These are phyloP conservation scores for Fusarium pseudocircinatum DNA, from an alignment of 2,329 filamentous ascomycete species.

Conservation along the genomic window DNA sequence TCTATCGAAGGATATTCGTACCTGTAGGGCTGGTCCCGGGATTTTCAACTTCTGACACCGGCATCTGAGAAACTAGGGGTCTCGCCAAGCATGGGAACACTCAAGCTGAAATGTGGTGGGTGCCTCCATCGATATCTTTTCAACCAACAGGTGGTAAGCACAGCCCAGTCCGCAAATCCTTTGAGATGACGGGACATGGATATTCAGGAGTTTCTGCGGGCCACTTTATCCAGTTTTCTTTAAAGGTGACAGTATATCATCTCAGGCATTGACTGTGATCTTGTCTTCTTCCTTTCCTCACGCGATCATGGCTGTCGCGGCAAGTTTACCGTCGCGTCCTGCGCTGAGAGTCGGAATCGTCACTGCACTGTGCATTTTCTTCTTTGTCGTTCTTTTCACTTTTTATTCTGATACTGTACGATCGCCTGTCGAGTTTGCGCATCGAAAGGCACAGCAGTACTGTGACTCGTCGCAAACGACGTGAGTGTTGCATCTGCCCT, in stretches of 20 bases:
- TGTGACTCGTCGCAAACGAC: not conserved
- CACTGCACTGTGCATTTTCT: not conserved
- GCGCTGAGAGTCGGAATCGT: slow-evolving; percentile 17
- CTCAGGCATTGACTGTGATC: not conserved
- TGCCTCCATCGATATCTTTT: not conserved
- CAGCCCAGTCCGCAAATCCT: not conserved
- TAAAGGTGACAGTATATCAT: not conserved
- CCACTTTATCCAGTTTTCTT: not conserved
- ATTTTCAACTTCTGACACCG: not conserved
- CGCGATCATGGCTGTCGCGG: slow-evolving; percentile 18
- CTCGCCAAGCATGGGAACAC: not conserved
- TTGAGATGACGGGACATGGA: not conserved
- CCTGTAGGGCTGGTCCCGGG: not conserved
- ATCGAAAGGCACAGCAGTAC: slow-evolving; percentile 26
- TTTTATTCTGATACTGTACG: slow-evolving; percentile 14
- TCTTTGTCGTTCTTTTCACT: slow-evolving; percentile 26
- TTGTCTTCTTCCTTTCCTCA: not conserved
- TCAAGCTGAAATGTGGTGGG: not conserved
- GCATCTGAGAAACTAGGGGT: not conserved
- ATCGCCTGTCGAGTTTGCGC: slow-evolving; percentile 22
- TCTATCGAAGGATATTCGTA: not conserved
- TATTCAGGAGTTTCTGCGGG: slow-evolving; percentile 2
- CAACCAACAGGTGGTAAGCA: not conserved
- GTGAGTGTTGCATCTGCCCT: not conserved
- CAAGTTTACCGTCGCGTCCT: slow-evolving; percentile 18